Evolutionary conservation across 2,329 filamentous ascomycete genomes (phyloP).

Genomic region (Penicillium crustosum): DNA sequence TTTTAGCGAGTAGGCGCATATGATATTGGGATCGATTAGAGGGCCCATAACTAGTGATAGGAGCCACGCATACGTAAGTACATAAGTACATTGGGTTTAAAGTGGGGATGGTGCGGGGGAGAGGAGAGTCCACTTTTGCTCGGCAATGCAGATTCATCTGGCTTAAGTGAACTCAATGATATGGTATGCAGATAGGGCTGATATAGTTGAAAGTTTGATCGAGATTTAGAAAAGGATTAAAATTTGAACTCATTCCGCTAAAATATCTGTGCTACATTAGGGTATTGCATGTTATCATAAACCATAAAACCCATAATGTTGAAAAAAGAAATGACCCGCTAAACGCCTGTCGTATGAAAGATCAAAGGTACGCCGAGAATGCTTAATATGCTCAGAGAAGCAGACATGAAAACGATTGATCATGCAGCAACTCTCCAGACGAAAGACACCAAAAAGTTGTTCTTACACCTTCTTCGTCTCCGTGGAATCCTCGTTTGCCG

Average conservation of each 20-base stretch:
- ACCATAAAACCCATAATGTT: slow-evolving; percentile 1
- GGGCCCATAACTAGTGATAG: slow-evolving; percentile 5
- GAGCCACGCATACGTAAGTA: neutral
- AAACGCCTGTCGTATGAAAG: slow-evolving; percentile 2
- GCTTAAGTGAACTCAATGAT: neutral
- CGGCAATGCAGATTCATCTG: neutral
- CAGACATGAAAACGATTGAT: neutral
- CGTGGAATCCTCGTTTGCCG: slow-evolving; percentile 1
- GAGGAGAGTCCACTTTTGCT: slow-evolving; percentile 3
- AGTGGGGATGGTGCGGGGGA: neutral
- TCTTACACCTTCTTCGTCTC: slow-evolving; percentile 2
- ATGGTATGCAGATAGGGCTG: neutral
- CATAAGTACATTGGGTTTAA: neutral
- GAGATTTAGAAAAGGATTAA: neutral
- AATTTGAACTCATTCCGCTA: neutral
- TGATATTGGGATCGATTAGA: neutral
- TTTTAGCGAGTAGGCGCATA: neutral
- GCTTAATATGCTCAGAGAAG: neutral
- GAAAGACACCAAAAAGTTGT: neutral
- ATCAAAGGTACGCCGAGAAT: slow-evolving; percentile 5
- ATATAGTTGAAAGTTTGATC: neutral
- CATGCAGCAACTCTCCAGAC: neutral
- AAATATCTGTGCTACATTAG: neutral
- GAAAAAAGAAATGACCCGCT: neutral
- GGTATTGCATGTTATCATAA: slow-evolving; percentile 1